A percentile compares a stretch with the other conserved stretches of the same genome.
These are phyloP conservation scores for Scheffersomyces lignosus DNA, from an alignment of 805 yeast species.

Conservation along the genomic window DNA sequence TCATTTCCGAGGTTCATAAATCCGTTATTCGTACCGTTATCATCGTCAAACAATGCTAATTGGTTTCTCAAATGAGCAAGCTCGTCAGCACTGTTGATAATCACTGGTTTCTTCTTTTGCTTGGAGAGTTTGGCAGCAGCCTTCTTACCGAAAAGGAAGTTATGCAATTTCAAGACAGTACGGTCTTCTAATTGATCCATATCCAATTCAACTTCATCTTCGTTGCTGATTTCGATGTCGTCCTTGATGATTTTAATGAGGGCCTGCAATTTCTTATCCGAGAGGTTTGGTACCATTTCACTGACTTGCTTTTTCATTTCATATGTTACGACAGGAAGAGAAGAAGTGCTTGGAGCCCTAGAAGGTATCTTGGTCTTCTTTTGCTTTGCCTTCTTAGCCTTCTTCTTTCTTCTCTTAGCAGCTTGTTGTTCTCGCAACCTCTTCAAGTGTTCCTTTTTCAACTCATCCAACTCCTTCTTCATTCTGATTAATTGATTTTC, in stretches of 20 bases:
- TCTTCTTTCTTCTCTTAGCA: conserved; percentile 46
- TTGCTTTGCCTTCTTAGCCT: conserved; percentile 29
- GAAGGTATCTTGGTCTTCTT: conserved; percentile 11
- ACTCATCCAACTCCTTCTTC: conserved; percentile 78
- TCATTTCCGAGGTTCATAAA: conserved; percentile 34
- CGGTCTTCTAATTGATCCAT: conserved; percentile 87
- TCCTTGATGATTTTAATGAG: conserved; percentile 85
- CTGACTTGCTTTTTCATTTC: conserved; percentile 95
- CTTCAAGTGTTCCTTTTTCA: conserved; percentile 76
- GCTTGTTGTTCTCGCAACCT: conserved; percentile 64
- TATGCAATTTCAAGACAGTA: conserved; percentile 80
- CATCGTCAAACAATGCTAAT: conserved; percentile 45
- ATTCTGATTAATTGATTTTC: conserved; percentile 85
- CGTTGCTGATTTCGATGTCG: conserved; percentile 58
- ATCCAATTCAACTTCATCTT: conserved; percentile 90
- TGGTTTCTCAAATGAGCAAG: conserved; percentile 64
- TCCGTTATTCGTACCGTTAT: conserved; percentile 23
- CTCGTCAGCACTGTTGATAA: conserved; percentile 42
- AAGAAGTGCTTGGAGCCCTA: conserved; percentile 8
- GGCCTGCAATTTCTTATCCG: conserved; percentile 79
- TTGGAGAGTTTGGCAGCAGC: conserved; percentile 42
- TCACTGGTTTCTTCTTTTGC: conserved; percentile 38
- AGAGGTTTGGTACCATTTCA: conserved; percentile 74
- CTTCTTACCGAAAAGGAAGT: conserved; percentile 60
- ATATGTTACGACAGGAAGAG: conserved; percentile 61